Conservation (phyloP, 2,329 filamentous ascomycete genomes). For the Microsporum ferrugineum region DNA sequence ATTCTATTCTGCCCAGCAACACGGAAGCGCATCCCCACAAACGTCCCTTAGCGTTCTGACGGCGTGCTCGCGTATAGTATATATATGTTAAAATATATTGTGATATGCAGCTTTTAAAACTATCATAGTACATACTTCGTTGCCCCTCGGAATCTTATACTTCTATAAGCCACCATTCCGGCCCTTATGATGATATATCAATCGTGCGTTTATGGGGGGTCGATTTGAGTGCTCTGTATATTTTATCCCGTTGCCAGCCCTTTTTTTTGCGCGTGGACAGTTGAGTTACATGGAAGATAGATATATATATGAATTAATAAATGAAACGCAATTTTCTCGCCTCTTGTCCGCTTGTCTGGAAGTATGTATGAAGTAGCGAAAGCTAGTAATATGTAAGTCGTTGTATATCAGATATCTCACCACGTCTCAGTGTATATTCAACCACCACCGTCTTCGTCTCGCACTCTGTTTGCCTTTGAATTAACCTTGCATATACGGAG, state of each 20-base stretch:
- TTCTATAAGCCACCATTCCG: background rate
- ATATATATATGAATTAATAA: background rate
- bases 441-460: background rate
- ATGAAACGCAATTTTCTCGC: background rate
- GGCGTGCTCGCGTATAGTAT: background rate
- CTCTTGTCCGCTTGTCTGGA: background rate
- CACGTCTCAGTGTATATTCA: background rate
- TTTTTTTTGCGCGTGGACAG: background rate
- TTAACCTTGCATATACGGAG: background rate
- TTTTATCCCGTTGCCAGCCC: background rate
- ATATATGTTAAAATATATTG: background rate
- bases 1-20: slow-evolving; percentile 24
- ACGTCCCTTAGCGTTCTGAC: slow-evolving; percentile 1
- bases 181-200: background rate
- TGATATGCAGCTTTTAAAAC: too few species aligned
- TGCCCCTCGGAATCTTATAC: background rate
- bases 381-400: background rate
- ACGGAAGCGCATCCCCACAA: slow-evolving; percentile 45
- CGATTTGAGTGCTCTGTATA: background rate
- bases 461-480: background rate
- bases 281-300: background rate
- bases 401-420: background rate
- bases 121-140: too few species aligned
- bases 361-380: background rate
- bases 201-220: background rate